phyloP scores from a whole-genome alignment of 2,329 filamentous ascomycete species.

The Alternaria ventricosa region DNA sequence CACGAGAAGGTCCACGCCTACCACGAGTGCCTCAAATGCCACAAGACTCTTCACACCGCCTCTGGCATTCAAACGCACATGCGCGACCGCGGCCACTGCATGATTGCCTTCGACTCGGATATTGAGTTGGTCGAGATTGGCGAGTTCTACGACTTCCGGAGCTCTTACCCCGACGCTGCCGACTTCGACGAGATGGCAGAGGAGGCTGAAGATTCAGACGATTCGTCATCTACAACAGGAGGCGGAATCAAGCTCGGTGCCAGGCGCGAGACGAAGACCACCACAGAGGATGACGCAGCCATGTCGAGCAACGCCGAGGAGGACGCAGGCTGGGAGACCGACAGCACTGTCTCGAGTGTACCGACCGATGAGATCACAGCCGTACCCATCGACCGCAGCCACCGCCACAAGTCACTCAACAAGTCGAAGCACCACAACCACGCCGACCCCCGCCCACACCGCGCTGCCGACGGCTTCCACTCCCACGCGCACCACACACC shows the following conservation, averaged over 20 bases:
- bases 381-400: conserved; percentile 75
- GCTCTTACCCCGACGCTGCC: conserved; percentile 87
- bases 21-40: conserved; percentile 87
- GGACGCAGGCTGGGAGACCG: conserved; percentile 94
- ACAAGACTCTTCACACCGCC: conserved; percentile 78
- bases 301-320: conserved; percentile 63
- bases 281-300: conserved; percentile 42
- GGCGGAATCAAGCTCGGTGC: conserved; percentile 74
- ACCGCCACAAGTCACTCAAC: conserved; percentile 74
- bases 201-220: conserved; percentile 52
- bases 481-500: conserved; percentile 77
- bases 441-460: conserved; percentile 73
- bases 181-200: conserved; percentile 60
- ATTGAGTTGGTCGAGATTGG: conserved; percentile 93
- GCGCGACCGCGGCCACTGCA: conserved; percentile 96
- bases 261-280: conserved; percentile 58
- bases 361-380: conserved; percentile 84
- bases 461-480: conserved; percentile 78
- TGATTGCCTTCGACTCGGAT: conserved; percentile 89
- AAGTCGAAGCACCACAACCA: conserved; percentile 79
- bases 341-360: conserved; percentile 83
- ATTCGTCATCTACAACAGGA: conserved; percentile 53
- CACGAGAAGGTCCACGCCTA: conserved; percentile 80
- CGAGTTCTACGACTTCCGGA: conserved; percentile 95
- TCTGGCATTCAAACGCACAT: conserved; percentile 93